Conservation (phyloP, 345 rosid species). For the Eutrema japonicum region DNA sequence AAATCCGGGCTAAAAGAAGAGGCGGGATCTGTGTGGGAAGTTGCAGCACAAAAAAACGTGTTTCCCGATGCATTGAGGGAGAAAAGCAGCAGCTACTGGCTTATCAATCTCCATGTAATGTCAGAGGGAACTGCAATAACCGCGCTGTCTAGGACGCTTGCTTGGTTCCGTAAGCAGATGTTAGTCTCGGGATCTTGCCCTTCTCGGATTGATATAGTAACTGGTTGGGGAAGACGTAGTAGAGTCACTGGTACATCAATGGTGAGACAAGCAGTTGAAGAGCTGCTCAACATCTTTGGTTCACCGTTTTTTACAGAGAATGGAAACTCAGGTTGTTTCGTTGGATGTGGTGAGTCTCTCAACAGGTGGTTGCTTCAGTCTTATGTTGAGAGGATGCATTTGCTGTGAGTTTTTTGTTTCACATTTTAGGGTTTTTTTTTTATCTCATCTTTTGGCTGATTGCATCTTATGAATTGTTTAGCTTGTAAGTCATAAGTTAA, state of each 20-base stretch:
- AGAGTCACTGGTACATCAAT: constrained; percentile 86
- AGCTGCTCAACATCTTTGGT: constrained; percentile 71
- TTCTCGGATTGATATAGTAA: constrained; percentile 79
- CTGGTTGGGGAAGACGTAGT: constrained; percentile 96
- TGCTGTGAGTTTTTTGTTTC: constrained; percentile 50
- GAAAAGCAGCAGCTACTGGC: constrained; percentile 83
- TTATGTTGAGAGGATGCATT: constrained; percentile 89
- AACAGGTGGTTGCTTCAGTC: constrained; percentile 79
- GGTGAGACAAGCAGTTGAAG: constrained; percentile 79
- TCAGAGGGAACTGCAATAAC: constrained; percentile 93
- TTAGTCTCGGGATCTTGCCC: constrained; percentile 70
- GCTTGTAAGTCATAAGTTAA: constrained; percentile 32
- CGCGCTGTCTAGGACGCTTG: constrained; percentile 79
- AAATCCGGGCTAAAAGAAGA: constrained; percentile 92
- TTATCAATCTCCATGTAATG: constrained; percentile 95
- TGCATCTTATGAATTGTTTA: constrained; percentile 15
- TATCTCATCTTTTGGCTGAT: neutral
- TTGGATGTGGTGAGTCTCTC: constrained; percentile 86
- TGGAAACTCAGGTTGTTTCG: constrained; percentile 87
- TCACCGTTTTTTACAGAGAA: constrained; percentile 81
- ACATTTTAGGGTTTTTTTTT: constrained; percentile 25
- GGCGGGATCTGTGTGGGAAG: constrained; percentile 95
- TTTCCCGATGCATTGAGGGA: constrained; percentile 83
- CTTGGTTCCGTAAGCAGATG: constrained; percentile 87
- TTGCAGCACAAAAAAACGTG: constrained; percentile 79